These are phyloP conservation scores for Smittium culicis DNA, from an alignment of 371 early-diverging fungal genomes.

Conservation along the genomic window DNA sequence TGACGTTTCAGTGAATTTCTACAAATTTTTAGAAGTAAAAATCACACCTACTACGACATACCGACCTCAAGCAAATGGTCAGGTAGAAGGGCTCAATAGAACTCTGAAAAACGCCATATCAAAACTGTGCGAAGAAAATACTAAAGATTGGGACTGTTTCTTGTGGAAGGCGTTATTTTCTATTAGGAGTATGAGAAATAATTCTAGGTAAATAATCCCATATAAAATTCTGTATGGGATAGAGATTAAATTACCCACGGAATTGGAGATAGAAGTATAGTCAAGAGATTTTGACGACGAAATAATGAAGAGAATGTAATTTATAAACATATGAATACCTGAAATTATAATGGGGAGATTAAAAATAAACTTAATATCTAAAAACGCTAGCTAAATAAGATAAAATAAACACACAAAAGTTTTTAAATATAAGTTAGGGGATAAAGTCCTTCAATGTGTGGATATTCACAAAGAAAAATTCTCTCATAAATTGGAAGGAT, in stretches of 20 bases:
- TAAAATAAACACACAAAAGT: conserved; percentile 5
- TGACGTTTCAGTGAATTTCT: not conserved
- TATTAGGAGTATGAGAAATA: conserved; percentile 5
- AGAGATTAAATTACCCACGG: not conserved
- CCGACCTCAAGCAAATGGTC: conserved; percentile 6
- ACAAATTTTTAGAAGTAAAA: conserved; percentile 3
- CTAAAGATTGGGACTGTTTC: conserved; percentile 1
- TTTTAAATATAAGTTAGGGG: conserved; percentile 4
- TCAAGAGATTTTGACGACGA: not conserved
- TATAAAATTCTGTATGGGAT: not conserved
- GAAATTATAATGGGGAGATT: conserved; percentile 1
- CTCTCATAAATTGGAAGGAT: not conserved
- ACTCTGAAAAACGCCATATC: conserved; percentile 2
- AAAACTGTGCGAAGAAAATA: not conserved
- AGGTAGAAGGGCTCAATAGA: conserved; percentile 10
- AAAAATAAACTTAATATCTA: not conserved
- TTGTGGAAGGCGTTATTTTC: conserved; percentile 9
- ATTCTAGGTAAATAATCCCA: not conserved
- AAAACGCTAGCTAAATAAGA: not conserved
- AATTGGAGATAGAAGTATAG: not conserved
- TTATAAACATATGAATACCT: not conserved
- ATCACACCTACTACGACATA: conserved; percentile 10
- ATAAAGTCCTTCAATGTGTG: not conserved
- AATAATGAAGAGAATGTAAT: conserved; percentile 1
- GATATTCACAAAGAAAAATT: not conserved